Conservation (phyloP, 768 basidiomycete species). For the Kwoniella heveanensis region DNA sequence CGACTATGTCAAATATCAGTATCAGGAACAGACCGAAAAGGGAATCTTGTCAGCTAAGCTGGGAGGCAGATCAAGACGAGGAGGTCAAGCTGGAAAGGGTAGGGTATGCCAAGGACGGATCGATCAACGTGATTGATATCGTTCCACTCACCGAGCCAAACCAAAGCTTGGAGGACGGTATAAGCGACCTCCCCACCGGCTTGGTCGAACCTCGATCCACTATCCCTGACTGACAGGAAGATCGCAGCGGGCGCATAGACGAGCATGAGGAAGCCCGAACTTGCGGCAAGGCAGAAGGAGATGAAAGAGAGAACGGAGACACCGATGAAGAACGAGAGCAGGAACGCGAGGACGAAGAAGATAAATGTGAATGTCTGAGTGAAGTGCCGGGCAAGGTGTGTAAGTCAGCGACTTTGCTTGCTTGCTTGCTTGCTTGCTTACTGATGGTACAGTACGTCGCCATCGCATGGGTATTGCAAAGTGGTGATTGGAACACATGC, state of each 20-base stretch:
- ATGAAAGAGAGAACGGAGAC: neutral
- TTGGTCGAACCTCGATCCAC: constrained; percentile 23
- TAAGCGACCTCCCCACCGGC: constrained; percentile 31
- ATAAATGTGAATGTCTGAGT: constrained; percentile 1
- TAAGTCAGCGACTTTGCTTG: no score
- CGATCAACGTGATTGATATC: no score
- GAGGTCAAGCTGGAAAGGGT: no score
- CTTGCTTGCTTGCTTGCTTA: no score
- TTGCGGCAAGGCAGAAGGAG: neutral
- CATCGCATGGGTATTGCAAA: no score
- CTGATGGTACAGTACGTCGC: no score
- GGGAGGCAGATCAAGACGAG: no score
- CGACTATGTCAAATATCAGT: neutral
- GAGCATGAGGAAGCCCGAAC: constrained; percentile 11
- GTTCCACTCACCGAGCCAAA: constrained; percentile 22
- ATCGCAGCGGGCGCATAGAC: constrained; percentile 31
- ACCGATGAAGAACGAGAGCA: neutral
- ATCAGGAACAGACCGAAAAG: neutral
- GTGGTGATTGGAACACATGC: no score
- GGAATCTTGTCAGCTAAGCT: no score
- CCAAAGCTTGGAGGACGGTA: constrained; percentile 16
- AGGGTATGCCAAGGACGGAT: no score
- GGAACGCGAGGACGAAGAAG: constrained; percentile 3
- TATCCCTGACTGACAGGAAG: constrained; percentile 13
- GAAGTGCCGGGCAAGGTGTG: no score